Evolutionary conservation across 2,329 filamentous ascomycete species (phyloP).

Genomic region (Fusarium virguliforme): DNA sequence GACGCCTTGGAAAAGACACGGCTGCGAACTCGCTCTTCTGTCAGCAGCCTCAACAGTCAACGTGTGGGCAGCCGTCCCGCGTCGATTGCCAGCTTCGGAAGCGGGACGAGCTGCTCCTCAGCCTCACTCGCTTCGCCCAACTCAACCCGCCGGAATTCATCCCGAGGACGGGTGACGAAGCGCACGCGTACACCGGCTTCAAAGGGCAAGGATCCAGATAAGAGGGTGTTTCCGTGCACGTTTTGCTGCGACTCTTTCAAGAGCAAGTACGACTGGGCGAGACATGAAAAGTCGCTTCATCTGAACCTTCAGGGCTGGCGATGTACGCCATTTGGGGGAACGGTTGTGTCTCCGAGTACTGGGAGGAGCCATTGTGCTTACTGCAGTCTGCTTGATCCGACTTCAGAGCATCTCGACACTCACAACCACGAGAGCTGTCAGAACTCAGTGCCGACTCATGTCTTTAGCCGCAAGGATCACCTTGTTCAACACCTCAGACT

Average conservation of each 20-base stretch:
- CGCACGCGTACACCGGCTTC: constrained; percentile 7
- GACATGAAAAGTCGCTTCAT: constrained; percentile 46
- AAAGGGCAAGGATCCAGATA: constrained; percentile 9
- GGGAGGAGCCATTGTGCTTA: constrained; percentile 48
- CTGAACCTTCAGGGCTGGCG: constrained; percentile 45
- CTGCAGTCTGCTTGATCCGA: constrained; percentile 45
- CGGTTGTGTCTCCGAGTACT: constrained; percentile 37
- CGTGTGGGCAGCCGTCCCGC: constrained; percentile 29
- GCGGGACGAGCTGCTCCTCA: constrained; percentile 42
- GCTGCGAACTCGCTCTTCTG: constrained; percentile 25
- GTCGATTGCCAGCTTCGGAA: constrained; percentile 37
- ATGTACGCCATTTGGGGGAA: constrained; percentile 45
- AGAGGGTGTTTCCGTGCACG: constrained; percentile 42
- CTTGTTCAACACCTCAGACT: constrained; percentile 53
- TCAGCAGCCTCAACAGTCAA: constrained; percentile 28
- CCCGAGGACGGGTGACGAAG: constrained; percentile 30
- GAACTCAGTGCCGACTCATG: constrained; percentile 12
- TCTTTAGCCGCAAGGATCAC: constrained; percentile 54
- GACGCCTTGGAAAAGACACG: constrained; percentile 34
- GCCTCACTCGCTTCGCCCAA: constrained; percentile 18
- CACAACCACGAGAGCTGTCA: constrained; percentile 46
- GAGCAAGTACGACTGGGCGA: constrained; percentile 48
- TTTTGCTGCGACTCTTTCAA: constrained; percentile 50
- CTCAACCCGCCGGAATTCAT: constrained; percentile 17
- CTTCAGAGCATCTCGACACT: constrained; percentile 43